Conservation (phyloP, 2,329 filamentous ascomycete species). For the Cercospora zeina region DNA sequence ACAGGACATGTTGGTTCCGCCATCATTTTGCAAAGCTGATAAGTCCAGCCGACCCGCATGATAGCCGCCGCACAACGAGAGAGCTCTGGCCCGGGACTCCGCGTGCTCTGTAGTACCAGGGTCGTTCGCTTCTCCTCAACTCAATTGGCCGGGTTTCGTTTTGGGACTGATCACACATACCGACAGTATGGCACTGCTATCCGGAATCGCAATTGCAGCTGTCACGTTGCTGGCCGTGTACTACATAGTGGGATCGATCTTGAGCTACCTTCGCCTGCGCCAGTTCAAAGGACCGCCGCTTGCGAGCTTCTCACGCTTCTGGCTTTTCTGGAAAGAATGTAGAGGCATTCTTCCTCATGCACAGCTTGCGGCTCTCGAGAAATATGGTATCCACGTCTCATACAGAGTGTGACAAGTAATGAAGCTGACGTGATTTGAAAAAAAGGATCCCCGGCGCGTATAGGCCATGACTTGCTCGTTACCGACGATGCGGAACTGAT, state of each 20-base stretch:
- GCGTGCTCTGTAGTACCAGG: slow-evolving; percentile 19
- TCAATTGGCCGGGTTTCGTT: slow-evolving; percentile 20
- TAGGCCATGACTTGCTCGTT: slow-evolving; percentile 53
- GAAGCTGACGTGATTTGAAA: slow-evolving; percentile 8
- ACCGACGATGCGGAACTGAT: slow-evolving; percentile 54
- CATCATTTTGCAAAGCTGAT: slow-evolving; percentile 9
- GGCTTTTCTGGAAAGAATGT: slow-evolving; percentile 37
- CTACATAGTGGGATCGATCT: slow-evolving; percentile 25
- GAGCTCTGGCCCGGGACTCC: slow-evolving; percentile 11
- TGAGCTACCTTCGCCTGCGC: slow-evolving; percentile 32
- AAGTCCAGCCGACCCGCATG: neutral
- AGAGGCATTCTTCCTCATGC: slow-evolving; percentile 27
- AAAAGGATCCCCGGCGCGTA: slow-evolving; percentile 46
- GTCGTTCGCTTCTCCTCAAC: slow-evolving; percentile 13
- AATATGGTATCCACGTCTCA: slow-evolving; percentile 31
- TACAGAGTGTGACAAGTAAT: slow-evolving; percentile 13
- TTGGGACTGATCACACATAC: slow-evolving; percentile 21
- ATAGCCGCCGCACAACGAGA: slow-evolving; percentile 13
- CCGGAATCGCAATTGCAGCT: slow-evolving; percentile 21
- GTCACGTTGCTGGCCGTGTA: slow-evolving; percentile 25
- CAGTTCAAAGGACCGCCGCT: slow-evolving; percentile 36
- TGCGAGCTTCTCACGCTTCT: slow-evolving; percentile 30
- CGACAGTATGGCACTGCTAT: slow-evolving; percentile 23
- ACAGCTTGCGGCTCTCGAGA: slow-evolving; percentile 31
- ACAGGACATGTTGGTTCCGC: neutral